phyloP scores from a whole-genome alignment of 306 rosid species.

The Cucurbita moschata region DNA sequence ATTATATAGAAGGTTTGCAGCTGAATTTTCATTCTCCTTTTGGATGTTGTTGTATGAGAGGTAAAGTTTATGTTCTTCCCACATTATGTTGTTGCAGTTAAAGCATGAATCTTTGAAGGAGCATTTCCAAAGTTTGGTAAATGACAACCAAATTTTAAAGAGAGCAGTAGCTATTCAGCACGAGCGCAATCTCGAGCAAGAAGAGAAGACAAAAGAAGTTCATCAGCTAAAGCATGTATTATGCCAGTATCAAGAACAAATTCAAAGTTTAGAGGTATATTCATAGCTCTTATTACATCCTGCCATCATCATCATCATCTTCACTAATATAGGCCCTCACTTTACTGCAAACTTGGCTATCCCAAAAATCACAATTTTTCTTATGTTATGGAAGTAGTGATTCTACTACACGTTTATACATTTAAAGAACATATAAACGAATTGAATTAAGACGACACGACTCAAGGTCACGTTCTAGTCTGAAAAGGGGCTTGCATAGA shows the following conservation, averaged over 20 bases:
- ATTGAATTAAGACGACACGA: background rate
- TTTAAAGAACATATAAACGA: background rate
- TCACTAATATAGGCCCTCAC: background rate
- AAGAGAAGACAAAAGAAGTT: slow-evolving; percentile 22
- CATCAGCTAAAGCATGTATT: slow-evolving; percentile 20
- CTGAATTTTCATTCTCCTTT: background rate
- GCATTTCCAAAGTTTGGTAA: slow-evolving; percentile 23
- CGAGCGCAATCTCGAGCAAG: slow-evolving; percentile 24
- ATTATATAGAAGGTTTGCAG: background rate
- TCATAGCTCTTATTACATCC: background rate
- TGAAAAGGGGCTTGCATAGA: background rate
- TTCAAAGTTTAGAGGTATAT: slow-evolving; percentile 21
- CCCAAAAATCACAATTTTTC: background rate
- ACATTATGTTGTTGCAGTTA: slow-evolving; percentile 8
- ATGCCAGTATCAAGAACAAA: slow-evolving; percentile 25
- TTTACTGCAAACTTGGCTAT: background rate
- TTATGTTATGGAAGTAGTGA: background rate
- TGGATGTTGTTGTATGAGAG: background rate
- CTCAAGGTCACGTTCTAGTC: background rate
- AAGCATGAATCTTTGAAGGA: slow-evolving; percentile 17
- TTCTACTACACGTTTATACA: too few relatives aligned
- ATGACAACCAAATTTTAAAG: slow-evolving; percentile 27
- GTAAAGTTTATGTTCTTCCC: background rate
- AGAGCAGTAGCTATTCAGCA: slow-evolving; percentile 32
- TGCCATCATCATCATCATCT: background rate